Evolutionary conservation across 305 asterid species (phyloP).

Genomic region (Striga hermonthica): DNA sequence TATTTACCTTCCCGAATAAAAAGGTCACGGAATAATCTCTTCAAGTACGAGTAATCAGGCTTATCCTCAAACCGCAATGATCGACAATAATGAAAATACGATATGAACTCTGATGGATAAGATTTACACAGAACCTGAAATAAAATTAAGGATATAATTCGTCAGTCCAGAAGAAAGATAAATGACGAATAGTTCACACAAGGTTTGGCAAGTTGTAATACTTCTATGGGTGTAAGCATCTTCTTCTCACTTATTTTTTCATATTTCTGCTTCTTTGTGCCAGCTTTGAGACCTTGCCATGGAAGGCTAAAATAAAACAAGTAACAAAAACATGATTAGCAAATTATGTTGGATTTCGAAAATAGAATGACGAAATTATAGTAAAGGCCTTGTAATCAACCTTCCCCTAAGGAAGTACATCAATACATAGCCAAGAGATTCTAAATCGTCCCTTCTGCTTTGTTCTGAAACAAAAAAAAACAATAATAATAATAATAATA

Average conservation of each 20-base stretch:
- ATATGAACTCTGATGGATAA: slow-evolving; percentile 69
- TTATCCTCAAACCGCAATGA: slow-evolving; percentile 78
- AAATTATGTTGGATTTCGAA: slow-evolving; percentile 10
- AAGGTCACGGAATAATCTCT: slow-evolving; percentile 77
- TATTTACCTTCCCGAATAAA: slow-evolving; percentile 73
- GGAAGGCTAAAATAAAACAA: slow-evolving; percentile 56
- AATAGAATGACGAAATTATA: not conserved
- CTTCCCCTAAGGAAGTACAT: slow-evolving; percentile 87
- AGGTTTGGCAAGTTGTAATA: slow-evolving; percentile 29
- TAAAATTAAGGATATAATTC: not conserved
- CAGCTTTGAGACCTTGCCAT: slow-evolving; percentile 88
- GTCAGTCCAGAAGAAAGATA: not conserved
- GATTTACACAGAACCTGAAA: slow-evolving; percentile 75
- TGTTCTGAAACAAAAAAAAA: slow-evolving; percentile 50
- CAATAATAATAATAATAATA: too few species aligned
- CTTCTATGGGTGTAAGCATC: slow-evolving; percentile 84
- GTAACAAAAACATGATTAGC: slow-evolving; percentile 19
- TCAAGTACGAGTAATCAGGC: slow-evolving; percentile 84
- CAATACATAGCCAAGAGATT: slow-evolving; percentile 83
- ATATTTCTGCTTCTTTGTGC: slow-evolving; percentile 79
- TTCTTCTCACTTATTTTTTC: slow-evolving; percentile 87
- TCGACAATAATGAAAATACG: slow-evolving; percentile 80
- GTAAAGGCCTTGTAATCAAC: slow-evolving; percentile 32
- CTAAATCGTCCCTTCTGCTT: slow-evolving; percentile 88
- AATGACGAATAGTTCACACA: slow-evolving; percentile 5